Conservation (phyloP, 495 filamentous ascomycete genomes). For the Penicillium pulvis region DNA sequence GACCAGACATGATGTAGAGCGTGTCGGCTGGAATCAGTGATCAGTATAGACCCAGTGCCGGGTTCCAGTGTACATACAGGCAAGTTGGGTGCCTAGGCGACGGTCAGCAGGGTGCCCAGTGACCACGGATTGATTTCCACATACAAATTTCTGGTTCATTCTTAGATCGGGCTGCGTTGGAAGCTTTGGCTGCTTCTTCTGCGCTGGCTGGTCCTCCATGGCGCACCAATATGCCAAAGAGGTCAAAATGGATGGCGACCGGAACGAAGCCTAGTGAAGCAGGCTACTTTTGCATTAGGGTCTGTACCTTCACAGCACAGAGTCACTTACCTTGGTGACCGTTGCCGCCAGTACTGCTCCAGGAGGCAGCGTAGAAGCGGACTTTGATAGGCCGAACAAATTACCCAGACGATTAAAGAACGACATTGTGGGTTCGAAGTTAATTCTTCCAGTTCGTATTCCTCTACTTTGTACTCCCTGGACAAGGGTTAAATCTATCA, state of each 20-base stretch:
- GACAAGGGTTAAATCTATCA: not conserved
- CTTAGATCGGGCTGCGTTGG: conserved; percentile 16
- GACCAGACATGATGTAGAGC: conserved; percentile 38
- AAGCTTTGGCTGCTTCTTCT: conserved; percentile 27
- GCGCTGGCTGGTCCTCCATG: conserved; percentile 25
- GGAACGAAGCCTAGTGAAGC: conserved; percentile 41
- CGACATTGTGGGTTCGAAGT: conserved; percentile 17
- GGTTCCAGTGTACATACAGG: conserved; percentile 20
- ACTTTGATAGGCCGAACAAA: conserved; percentile 18
- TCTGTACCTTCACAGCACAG: not conserved
- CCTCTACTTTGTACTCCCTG: too few relatives aligned
- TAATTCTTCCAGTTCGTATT: too few relatives aligned
- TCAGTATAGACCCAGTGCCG: conserved; percentile 2
- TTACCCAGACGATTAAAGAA: conserved; percentile 23
- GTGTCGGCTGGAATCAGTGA: conserved; percentile 33
- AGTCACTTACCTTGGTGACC: conserved; percentile 29
- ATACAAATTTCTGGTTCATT: conserved; percentile 25
- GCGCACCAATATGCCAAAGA: conserved; percentile 31
- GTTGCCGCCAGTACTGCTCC: conserved; percentile 32
- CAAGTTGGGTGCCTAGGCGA: conserved; percentile 21
- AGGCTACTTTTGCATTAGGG: conserved; percentile 17
- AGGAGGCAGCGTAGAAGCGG: conserved; percentile 16
- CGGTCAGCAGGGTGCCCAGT: too few relatives aligned
- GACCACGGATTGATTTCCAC: conserved; percentile 4
- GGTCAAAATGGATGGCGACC: conserved; percentile 37